phyloP scores from a whole-genome alignment of 306 rosid genomes.

The Fragaria iinumae region DNA sequence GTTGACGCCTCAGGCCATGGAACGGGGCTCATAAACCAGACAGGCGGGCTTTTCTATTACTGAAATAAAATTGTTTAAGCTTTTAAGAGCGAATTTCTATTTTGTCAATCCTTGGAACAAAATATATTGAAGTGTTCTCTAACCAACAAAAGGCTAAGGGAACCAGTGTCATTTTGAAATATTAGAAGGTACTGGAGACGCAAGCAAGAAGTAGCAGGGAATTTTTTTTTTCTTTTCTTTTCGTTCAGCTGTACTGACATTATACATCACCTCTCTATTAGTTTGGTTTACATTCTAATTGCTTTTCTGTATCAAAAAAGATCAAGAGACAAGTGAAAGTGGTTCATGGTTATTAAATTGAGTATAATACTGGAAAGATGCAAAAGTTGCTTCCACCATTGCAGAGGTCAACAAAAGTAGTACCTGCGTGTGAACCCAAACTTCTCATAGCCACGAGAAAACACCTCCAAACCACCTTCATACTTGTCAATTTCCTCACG shows the following conservation, averaged over 20 bases:
- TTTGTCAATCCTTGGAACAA: not conserved
- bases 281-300: not conserved
- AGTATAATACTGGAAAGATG: not conserved
- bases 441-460: conserved; percentile 95
- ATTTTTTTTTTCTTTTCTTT: conserved; percentile 1
- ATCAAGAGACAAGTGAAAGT: not conserved
- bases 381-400: not conserved
- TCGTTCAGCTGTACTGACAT: not conserved
- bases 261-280: not conserved
- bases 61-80: too few species aligned
- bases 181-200: not conserved
- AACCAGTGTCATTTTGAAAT: not conserved
- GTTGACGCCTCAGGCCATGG: not conserved
- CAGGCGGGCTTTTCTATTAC: not conserved
- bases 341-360: not conserved
- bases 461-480: conserved; percentile 94
- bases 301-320: not conserved
- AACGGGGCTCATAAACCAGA: too few species aligned
- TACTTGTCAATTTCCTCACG: conserved; percentile 73
- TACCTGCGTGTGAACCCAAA: conserved; percentile 93
- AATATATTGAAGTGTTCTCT: not conserved
- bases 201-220: not conserved
- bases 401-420: conserved; percentile 6
- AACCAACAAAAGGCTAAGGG: not conserved
- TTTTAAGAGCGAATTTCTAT: not conserved